Base-by-base conservation (phyloP, 2,329 filamentous ascomycete genomes). In the Sphaerulina musiva region DNA sequence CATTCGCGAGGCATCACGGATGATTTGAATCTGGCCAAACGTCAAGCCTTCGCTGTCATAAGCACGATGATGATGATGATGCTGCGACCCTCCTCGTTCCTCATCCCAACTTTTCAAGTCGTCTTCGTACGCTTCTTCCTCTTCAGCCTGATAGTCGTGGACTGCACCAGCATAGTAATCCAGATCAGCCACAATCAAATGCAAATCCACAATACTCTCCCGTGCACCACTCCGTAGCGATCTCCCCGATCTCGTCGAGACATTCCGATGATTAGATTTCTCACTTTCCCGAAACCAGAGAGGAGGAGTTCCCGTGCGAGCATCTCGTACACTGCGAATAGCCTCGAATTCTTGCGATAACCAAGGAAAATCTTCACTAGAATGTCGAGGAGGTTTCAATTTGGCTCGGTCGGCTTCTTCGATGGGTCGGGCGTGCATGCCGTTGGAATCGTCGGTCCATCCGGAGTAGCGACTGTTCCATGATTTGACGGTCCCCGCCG, bases 131-230 rank as follows among this genome's bases (percentile, higher is more conserved):
- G 51, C 51, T 32, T 59, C 59, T 40, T 69, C 66, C 38, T 66
- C 67, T 41, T 65, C 65, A 6, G 62, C 63, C 41, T 68, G 66
- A 51, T 65, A 68, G 56, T 69, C 67, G 58, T 69, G 67, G 6
- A 69, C 65, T n/a, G 67, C 67, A 54, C 67, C 67, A 14, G 67
- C 67, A 54, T 69, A 69, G 59, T 67, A 69, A 51, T 69, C 67
- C 14, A 69, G 62, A 58, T 69, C 67, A 3, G 64, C 68, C 2
- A 69, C 67, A 42, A 69, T 66, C 49, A 68, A 58, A 55, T 68
- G 66, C 38, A 69, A 55, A 53, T 69, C 66, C 39, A 69, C 65
- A 31, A 68, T 68, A 48, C 62, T 65, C 44, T 69, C 66, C 43
- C 66, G 53, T 10, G 66, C 62, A 29, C 59, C 62, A 47, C 58